These are phyloP conservation scores for Ustilago loliicola DNA, from an alignment of 1,284 basidiomycete genomes.

Conservation along the genomic window DNA sequence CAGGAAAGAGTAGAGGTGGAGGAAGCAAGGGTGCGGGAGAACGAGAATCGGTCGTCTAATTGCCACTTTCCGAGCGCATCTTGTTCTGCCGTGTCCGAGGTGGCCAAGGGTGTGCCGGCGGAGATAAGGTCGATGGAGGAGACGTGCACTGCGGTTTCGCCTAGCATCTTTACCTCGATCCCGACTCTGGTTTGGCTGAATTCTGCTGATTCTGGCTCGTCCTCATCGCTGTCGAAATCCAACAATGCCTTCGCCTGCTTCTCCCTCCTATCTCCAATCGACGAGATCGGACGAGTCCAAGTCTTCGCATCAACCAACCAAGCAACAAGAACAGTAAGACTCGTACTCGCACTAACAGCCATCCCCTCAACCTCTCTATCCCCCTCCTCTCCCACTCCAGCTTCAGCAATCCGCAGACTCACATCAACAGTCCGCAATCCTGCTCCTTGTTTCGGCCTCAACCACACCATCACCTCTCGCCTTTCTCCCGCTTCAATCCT, in stretches of 20 bases:
- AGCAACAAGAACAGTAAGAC: slow-evolving; percentile 1
- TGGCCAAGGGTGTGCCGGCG: background rate
- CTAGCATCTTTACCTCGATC: slow-evolving; percentile 25
- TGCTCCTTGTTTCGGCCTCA: slow-evolving; percentile 14
- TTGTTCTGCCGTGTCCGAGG: background rate
- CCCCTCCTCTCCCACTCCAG: background rate
- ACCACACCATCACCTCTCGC: slow-evolving; percentile 15
- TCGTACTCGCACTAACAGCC: slow-evolving; percentile 13
- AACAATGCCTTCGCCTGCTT: slow-evolving; percentile 12
- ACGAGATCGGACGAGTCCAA: background rate
- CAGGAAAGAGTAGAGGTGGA: background rate
- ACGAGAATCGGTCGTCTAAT: slow-evolving; percentile 18
- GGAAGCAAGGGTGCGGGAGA: background rate
- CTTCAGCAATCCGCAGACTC: background rate
- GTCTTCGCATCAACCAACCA: slow-evolving; percentile 13
- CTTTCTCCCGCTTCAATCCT: slow-evolving; percentile 7
- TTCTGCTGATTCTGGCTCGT: background rate
- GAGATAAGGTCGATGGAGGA: background rate
- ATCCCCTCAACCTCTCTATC: slow-evolving; percentile 6
- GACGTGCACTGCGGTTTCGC: slow-evolving; percentile 7
- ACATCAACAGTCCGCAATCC: slow-evolving; percentile 23
- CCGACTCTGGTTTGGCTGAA: slow-evolving; percentile 3
- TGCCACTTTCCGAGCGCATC: slow-evolving; percentile 17
- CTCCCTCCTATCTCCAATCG: background rate
- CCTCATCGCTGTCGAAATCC: slow-evolving; percentile 19